Evolutionary conservation across 75 land plant species (phyloP), one percentile per base, ranked within the genome.

Genomic region (Pinus taeda): DNA sequence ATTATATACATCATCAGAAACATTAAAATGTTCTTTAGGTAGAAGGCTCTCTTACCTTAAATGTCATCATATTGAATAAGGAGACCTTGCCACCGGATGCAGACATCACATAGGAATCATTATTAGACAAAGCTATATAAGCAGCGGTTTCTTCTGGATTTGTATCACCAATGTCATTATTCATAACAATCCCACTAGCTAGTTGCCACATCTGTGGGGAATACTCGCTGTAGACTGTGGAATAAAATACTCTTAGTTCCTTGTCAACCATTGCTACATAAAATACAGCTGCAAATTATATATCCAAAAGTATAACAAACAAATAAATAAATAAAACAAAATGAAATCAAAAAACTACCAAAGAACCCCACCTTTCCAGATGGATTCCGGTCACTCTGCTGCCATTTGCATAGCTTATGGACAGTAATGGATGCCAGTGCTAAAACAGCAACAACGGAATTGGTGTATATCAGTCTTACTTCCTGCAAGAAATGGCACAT

Each of bases 341-440:
- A n/a, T n/a, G n/a, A n/a, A n/a, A n/a, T n/a, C 5, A 0, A 42
- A 42, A 5, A 5, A 42, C 6, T 42, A 6, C 45, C 6, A 42
- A 42, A 42, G 5, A 42, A 42, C 45, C 45, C 6, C 45, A 87
- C 91, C 89, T 85, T 89, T 24, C 72, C 81, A 57, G 79, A 21
- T 26, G 74, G 3, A 81, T 86, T 89, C 12, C 87, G 67, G 11
- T 89, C 93, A 82, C 62, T 87, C 64, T 86, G 80, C 37, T 74
- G 89, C 93, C 93, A 91, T 83, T 87, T 89, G 87, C 89, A 91
- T 36, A 91, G 84, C 76, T 88, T 86, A 78, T 91, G 93, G 37
- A 86, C 77, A 12, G 91, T 91, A 84, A 85, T 92, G 6, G 85
- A 84, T 17, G 86, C 74, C 70, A 90, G 69, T 60, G 93, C 88